Evolutionary conservation across 108 stramenopile species (phyloP).

Genomic region (Fragilaria crotonensis): DNA sequence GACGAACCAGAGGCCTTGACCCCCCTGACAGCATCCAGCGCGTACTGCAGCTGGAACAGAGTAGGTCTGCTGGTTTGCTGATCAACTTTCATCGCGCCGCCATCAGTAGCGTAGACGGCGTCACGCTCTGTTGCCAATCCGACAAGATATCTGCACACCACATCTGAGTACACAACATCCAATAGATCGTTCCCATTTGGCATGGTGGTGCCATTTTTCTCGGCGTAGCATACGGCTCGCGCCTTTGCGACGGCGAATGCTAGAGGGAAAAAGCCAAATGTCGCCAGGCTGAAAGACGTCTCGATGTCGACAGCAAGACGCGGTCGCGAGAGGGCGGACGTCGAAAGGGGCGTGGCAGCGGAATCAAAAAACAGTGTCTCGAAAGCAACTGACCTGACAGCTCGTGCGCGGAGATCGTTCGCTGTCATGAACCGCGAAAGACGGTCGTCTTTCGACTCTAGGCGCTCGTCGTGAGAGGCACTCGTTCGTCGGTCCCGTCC

Average conservation of each 20-base stretch:
- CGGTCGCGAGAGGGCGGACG: background rate
- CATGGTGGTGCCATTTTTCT: background rate
- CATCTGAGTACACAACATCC: background rate
- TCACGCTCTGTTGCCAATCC: background rate
- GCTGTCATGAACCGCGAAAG: constrained; percentile 34
- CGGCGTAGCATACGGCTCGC: background rate
- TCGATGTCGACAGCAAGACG: background rate
- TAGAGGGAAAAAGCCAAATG: background rate
- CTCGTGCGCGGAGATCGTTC: constrained; percentile 40
- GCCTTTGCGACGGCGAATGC: background rate
- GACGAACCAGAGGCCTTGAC: background rate
- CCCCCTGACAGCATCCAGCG: background rate
- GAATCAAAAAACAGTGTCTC: constrained; percentile 48
- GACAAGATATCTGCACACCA: background rate
- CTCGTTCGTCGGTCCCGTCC: background rate
- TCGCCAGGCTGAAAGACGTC: background rate
- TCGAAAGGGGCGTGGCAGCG: background rate
- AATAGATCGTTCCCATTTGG: background rate
- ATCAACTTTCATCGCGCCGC: background rate
- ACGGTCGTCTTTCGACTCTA: constrained; percentile 7
- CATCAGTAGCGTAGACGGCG: background rate
- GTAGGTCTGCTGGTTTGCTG: background rate
- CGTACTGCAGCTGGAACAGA: background rate
- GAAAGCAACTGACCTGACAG: constrained; percentile 45
- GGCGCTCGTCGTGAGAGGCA: constrained; percentile 6